Evolutionary conservation across 1,284 basidiomycete species (phyloP), one percentile per base, ranked within the genome.

Genomic region (Trametes versicolor): DNA sequence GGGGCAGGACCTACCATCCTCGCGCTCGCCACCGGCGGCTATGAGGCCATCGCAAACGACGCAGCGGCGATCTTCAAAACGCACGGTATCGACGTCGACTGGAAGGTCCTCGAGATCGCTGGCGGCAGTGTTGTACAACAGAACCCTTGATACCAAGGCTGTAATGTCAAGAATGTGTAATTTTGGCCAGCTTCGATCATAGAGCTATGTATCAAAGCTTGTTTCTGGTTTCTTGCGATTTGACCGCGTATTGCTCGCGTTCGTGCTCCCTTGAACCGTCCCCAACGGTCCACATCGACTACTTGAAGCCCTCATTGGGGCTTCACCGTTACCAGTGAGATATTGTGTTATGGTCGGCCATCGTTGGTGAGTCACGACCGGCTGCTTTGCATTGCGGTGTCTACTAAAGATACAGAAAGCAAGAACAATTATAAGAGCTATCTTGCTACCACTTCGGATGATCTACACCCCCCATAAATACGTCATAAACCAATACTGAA

Each of bases 1-100:
- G 98, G 98, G 9, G 98, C 98, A 1, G 98, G 98, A 0, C 98
- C 98, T 1, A 99, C 98, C 2, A 98, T 99, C 71, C 86, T 99
- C 62, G 98, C 98, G 0, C 87, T 99, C n/a, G 97, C 97, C 0
- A 97, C 94, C 0, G 81, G 82, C 52, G 91, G 91, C 47, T 97
- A 93, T 72, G 92, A 96, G 60, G 81, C 81, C 10, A 96, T 98
- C 62, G 96, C 94, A 8, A 86, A 89, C 70, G 92, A 92, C 70
- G 96, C 95, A 39, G 84, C 89, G 34, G 77, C 79, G 39, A 90
- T 97, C 60, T 98, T 97, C 79, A 81, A 80, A 63, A 79, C 82
- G 56, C 85, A 91, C 63, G 87, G 86, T 5, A 86, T 98, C 23
- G 87, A 94, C 69, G 94, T 97, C 57, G 91, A 93, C 66, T 94